phyloP scores from a whole-genome alignment of 2,329 filamentous ascomycete species.

The Scytalidium lignicola region DNA sequence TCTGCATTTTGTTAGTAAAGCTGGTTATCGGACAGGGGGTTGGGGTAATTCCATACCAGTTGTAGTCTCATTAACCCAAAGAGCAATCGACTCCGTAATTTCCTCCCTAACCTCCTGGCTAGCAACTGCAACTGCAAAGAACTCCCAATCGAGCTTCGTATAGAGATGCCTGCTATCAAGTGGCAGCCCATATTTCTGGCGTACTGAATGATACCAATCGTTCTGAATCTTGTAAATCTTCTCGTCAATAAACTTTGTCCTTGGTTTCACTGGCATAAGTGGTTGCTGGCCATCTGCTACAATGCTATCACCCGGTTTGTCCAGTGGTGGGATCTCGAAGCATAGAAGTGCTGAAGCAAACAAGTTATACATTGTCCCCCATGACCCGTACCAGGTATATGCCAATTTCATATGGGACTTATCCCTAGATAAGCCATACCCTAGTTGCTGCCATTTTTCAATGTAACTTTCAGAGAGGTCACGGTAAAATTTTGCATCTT shows the following conservation, averaged over 20 bases:
- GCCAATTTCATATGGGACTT: conserved; percentile 63
- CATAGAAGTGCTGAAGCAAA: conserved; percentile 71
- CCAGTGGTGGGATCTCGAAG: conserved; percentile 54
- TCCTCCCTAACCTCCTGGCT: conserved; percentile 61
- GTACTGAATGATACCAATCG: conserved; percentile 72
- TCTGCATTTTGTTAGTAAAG: conserved; percentile 37
- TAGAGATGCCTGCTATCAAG: conserved; percentile 79
- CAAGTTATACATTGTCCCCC: conserved; percentile 69
- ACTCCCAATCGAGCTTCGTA: conserved; percentile 88
- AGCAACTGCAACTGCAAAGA: conserved; percentile 78
- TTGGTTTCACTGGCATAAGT: conserved; percentile 19
- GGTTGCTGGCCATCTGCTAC: conserved; percentile 18
- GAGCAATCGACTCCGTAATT: conserved; percentile 68
- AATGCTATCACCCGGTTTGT: conserved; percentile 1
- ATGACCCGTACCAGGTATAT: conserved; percentile 70
- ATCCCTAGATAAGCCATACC: conserved; percentile 58
- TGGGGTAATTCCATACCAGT: conserved; percentile 43
- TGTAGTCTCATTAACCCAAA: conserved; percentile 78
- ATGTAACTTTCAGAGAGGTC: conserved; percentile 60
- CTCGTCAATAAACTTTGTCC: conserved; percentile 62
- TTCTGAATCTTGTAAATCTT: conserved; percentile 75
- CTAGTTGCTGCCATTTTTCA: conserved; percentile 54
- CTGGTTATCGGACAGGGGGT: not conserved
- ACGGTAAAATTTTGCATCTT: conserved; percentile 54
- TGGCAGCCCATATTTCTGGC: conserved; percentile 77